phyloP scores from a whole-genome alignment of 108 stramenopile species.

The Cyclotella atomus region DNA sequence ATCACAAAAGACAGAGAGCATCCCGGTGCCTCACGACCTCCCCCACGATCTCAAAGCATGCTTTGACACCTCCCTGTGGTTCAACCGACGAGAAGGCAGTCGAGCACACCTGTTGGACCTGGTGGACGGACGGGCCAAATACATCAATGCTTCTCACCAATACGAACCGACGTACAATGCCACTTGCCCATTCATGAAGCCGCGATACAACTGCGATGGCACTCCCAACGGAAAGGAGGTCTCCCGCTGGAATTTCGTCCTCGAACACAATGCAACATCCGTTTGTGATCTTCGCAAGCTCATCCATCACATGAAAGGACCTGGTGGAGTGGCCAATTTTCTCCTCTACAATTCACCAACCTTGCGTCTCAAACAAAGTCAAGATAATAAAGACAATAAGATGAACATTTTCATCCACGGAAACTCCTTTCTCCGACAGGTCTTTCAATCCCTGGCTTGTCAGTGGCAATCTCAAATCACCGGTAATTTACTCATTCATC shows the following conservation, averaged over 20 bases:
- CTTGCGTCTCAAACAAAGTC: too few species aligned
- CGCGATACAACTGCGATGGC: neutral
- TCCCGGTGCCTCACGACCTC: too few species aligned
- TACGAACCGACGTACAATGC: too few species aligned
- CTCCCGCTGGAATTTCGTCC: neutral
- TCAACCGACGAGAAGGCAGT: too few species aligned
- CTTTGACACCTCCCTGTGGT: too few species aligned
- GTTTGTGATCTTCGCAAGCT: neutral
- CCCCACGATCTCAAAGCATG: too few species aligned
- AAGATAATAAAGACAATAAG: too few species aligned
- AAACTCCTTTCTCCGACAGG: neutral
- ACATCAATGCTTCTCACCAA: too few species aligned
- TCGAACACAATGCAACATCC: neutral
- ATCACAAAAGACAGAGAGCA: too few species aligned
- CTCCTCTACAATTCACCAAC: too few species aligned
- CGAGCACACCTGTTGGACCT: too few species aligned
- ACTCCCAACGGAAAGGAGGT: neutral
- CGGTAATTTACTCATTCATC: neutral
- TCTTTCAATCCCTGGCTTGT: neutral
- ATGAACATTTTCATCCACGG: constrained; percentile 3
- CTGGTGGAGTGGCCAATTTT: neutral
- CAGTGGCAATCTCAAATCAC: neutral
- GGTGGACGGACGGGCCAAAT: too few species aligned
- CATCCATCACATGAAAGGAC: neutral
- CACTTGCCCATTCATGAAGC: neutral